phyloP scores from a whole-genome alignment of 176 grass and related monocot genomes.

The Juncus effusus region DNA sequence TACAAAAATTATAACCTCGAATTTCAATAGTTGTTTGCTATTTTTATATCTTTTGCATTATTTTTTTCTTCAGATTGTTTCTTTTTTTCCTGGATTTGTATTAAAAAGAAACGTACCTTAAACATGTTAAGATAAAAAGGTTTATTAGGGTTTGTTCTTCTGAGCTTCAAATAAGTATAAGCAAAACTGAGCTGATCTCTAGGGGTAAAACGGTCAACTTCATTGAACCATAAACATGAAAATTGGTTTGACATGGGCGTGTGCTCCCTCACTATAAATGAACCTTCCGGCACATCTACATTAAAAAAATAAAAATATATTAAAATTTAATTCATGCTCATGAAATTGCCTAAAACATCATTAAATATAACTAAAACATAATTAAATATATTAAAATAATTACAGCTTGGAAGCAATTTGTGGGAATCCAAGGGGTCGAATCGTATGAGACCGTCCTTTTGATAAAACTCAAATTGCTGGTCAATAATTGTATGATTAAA shows the following conservation, averaged over 20 bases:
- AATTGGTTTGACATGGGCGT: conserved; percentile 97
- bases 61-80: not conserved
- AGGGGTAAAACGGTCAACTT: conserved; percentile 92
- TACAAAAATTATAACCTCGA: conserved; percentile 14
- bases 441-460: conserved; percentile 74
- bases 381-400: not conserved
- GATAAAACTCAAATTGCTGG: conserved; percentile 97
- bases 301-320: conserved; percentile 18
- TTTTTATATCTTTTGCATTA: not conserved
- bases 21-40: too few species aligned
- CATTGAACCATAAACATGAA: conserved; percentile 97
- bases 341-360: not conserved
- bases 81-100: conserved; percentile 7
- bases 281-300: conserved; percentile 98
- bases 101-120: conserved; percentile 43
- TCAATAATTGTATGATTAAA: conserved; percentile 97
- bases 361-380: too few species aligned
- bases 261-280: conserved; percentile 94
- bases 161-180: conserved; percentile 96
- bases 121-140: conserved; percentile 87
- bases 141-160: conserved; percentile 75
- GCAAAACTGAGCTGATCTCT: conserved; percentile 98
- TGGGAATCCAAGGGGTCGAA: conserved; percentile 71
- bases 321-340: not conserved
- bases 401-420: conserved; percentile 95